Evolutionary conservation across 768 basidiomycete species (phyloP).

Genomic region (Tylopilus plumbeoviolaceoides): DNA sequence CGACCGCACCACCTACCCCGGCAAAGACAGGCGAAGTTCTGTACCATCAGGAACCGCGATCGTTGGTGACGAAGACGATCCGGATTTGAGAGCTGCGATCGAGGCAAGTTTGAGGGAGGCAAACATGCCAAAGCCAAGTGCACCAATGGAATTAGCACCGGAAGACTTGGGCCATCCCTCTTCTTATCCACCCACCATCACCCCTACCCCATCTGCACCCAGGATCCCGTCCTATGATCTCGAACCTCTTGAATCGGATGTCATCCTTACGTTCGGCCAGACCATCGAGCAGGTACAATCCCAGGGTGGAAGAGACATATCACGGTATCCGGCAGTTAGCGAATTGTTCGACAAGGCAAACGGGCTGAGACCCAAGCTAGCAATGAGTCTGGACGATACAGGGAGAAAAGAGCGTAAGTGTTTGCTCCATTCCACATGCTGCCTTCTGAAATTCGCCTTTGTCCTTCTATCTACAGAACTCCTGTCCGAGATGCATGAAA

Average conservation of each 20-base stretch:
- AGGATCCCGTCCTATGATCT: conserved; percentile 77
- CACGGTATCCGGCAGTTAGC: conserved; percentile 78
- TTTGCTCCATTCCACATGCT: conserved; percentile 7
- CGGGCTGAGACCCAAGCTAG: conserved; percentile 74
- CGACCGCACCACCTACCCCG: conserved; percentile 49
- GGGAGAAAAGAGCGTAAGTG: conserved; percentile 77
- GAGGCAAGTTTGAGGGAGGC: conserved; percentile 92
- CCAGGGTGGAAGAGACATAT: conserved; percentile 73
- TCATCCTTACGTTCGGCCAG: conserved; percentile 87
- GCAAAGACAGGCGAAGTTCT: conserved; percentile 12
- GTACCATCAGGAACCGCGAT: conserved; percentile 24
- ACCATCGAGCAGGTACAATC: conserved; percentile 81
- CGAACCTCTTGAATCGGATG: conserved; percentile 75
- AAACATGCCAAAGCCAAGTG: conserved; percentile 72
- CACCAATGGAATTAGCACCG: conserved; percentile 59
- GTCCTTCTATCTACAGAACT: conserved; percentile 49
- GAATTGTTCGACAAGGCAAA: conserved; percentile 84
- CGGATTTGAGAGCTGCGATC: conserved; percentile 89
- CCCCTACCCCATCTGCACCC: conserved; percentile 38
- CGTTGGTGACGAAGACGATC: conserved; percentile 78
- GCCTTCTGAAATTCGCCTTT: not conserved
- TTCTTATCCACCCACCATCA: conserved; percentile 40
- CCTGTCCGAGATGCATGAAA: conserved; percentile 90
- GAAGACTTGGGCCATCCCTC: conserved; percentile 48
- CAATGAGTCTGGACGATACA: conserved; percentile 79